Percentiles rank a stretch among this genome's conserved stretches.
Evolutionary conservation across 768 basidiomycete genomes (phyloP).

Genomic region (Collybia sp.): DNA sequence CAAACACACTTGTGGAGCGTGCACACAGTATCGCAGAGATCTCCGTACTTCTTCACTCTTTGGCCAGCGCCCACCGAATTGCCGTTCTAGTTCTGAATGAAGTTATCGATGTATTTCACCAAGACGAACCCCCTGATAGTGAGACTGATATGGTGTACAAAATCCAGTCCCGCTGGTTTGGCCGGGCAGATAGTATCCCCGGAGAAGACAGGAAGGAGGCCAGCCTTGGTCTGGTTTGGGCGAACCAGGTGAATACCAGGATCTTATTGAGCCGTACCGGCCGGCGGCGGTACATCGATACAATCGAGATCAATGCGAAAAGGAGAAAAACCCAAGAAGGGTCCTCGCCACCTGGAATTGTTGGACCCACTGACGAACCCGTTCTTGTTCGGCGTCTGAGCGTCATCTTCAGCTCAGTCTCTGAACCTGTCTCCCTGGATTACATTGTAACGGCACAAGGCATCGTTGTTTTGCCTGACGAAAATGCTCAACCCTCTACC

Average conservation of each 20-base stretch:
- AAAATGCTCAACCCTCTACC: conserved; percentile 3
- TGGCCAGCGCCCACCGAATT: conserved; percentile 60
- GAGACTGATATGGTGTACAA: conserved; percentile 52
- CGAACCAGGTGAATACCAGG: conserved; percentile 85
- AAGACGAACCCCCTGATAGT: conserved; percentile 13
- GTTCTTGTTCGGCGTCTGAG: conserved; percentile 67
- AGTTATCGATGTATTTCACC: conserved; percentile 74
- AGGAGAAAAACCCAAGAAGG: conserved; percentile 16
- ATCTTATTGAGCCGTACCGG: conserved; percentile 80
- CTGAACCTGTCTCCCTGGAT: conserved; percentile 57
- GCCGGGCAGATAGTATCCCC: conserved; percentile 51
- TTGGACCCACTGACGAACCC: conserved; percentile 6
- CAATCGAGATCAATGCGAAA: conserved; percentile 20
- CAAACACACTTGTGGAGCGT: conserved; percentile 64
- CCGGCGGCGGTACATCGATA: conserved; percentile 52
- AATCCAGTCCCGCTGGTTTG: conserved; percentile 76
- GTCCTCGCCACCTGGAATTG: neutral
- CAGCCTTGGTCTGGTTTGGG: conserved; percentile 86
- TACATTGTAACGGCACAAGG: conserved; percentile 69
- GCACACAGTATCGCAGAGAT: conserved; percentile 66
- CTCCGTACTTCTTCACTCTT: conserved; percentile 61
- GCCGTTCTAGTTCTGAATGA: conserved; percentile 88
- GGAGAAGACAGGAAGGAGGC: conserved; percentile 72
- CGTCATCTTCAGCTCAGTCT: conserved; percentile 72
- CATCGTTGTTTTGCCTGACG: conserved; percentile 29